Percentiles rank a stretch among this genome's conserved stretches.
Evolutionary conservation across 2,329 filamentous ascomycete species (phyloP).

Genomic region (Penicillium palitans): DNA sequence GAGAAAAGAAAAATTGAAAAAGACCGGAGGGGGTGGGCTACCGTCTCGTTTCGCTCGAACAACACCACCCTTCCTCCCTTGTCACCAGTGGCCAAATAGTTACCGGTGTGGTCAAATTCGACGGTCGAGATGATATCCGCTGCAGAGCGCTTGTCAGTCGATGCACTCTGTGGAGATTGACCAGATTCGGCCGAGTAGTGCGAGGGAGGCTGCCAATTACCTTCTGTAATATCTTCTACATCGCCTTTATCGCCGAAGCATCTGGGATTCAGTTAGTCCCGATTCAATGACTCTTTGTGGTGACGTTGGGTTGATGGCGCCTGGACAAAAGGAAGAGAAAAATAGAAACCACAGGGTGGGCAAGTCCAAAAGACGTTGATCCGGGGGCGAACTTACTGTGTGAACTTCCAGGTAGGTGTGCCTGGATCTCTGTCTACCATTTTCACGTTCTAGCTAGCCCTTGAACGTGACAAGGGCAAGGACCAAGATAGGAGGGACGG

Average conservation of each 20-base stretch:
- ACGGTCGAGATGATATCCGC: constrained; percentile 56
- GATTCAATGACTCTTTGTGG: background rate
- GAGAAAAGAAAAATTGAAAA: background rate
- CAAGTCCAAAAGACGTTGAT: constrained; percentile 1
- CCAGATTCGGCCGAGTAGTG: constrained; percentile 5
- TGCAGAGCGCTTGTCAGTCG: constrained; percentile 25
- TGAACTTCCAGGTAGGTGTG: constrained; percentile 99
- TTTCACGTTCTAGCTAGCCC: constrained; percentile 54
- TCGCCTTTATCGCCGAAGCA: constrained; percentile 99
- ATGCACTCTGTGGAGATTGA: constrained; percentile 5
- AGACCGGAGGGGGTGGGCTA: constrained; percentile 41
- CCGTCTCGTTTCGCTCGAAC: constrained; percentile 82
- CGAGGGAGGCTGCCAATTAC: constrained; percentile 48
- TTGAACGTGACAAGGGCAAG: constrained; percentile 27
- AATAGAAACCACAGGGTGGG: background rate
- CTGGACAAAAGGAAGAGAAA: background rate
- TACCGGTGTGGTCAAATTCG: constrained; percentile 55
- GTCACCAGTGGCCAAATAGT: constrained; percentile 55
- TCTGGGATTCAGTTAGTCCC: constrained; percentile 51
- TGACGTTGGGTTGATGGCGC: background rate
- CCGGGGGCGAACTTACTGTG: constrained; percentile 69
- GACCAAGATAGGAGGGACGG: constrained; percentile 20
- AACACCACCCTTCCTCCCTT: constrained; percentile 54
- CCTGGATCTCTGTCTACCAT: constrained; percentile 96
- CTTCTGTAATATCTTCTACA: constrained; percentile 98